These are phyloP conservation scores for Ganoderma multipileum DNA, from an alignment of 1,284 basidiomycete species.

Conservation along the genomic window DNA sequence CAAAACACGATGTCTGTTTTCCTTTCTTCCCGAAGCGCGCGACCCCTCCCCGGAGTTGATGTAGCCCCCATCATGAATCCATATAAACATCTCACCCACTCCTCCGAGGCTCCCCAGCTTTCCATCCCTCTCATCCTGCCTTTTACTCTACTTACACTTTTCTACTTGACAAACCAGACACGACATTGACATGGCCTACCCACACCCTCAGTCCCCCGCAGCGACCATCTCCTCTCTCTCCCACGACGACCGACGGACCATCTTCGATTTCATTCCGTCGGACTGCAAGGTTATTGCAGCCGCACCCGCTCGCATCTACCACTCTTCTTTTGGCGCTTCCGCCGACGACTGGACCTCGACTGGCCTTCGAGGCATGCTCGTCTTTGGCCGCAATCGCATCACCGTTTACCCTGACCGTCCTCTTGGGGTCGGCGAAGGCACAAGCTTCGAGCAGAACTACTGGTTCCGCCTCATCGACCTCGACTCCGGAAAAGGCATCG, in stretches of 20 bases:
- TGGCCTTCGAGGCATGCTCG: constrained; percentile 73
- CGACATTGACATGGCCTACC: constrained; percentile 21
- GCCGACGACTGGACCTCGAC: constrained; percentile 72
- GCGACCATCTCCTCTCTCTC: constrained; percentile 30
- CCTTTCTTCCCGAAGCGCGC: constrained; percentile 24
- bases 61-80: background rate
- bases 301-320: constrained; percentile 55
- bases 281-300: constrained; percentile 37
- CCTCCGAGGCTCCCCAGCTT: constrained; percentile 3
- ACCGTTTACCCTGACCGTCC: constrained; percentile 37
- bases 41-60: constrained; percentile 4
- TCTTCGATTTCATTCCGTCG: constrained; percentile 39
- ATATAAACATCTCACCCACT: constrained; percentile 18
- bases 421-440: constrained; percentile 27
- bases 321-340: constrained; percentile 55
- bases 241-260: constrained; percentile 35
- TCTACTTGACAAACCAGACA: constrained; percentile 2
- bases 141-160: constrained; percentile 12
- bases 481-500: constrained; percentile 70
- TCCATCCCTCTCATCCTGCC: constrained; percentile 2
- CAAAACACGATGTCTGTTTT: constrained; percentile 28
- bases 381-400: constrained; percentile 71
- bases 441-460: constrained; percentile 44
- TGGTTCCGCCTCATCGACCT: constrained; percentile 81
- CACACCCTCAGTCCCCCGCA: constrained; percentile 24